A percentile compares a stretch with the other conserved stretches of the same genome.
Conservation (phyloP, 306 rosid species). For the Cicer yamashitae region DNA sequence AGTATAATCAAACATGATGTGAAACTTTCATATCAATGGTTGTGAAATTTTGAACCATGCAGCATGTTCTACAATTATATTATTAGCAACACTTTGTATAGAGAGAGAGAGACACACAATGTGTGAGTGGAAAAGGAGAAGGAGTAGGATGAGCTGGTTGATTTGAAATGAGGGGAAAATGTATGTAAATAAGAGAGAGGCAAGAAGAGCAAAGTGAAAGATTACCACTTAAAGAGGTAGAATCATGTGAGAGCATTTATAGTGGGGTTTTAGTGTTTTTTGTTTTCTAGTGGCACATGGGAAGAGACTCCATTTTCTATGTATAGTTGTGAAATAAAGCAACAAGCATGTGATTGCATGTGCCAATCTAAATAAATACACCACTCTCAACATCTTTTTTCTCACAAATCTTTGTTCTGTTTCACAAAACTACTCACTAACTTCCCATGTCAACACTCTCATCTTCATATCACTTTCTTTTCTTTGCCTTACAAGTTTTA, state of each 20-base stretch:
- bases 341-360: conserved; percentile 82
- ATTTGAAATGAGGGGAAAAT: conserved; percentile 55
- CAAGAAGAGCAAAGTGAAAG: conserved; percentile 48
- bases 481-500: no score
- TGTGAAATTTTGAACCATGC: no score
- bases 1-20: no score
- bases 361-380: conserved; percentile 63
- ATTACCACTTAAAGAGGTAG: conserved; percentile 46
- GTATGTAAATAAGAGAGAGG: conserved; percentile 38
- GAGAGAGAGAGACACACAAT: neutral
- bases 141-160: conserved; percentile 59
- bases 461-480: conserved; percentile 13
- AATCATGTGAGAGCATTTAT: conserved; percentile 79
- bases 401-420: conserved; percentile 40
- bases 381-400: conserved; percentile 44
- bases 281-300: conserved; percentile 78
- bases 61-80: no score
- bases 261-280: conserved; percentile 65
- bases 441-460: conserved; percentile 31
- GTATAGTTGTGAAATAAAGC: conserved; percentile 51
- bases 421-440: neutral
- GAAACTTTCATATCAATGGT: neutral
- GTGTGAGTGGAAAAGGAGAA: neutral
- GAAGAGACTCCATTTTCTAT: conserved; percentile 47
- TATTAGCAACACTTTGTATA: no score